Evolutionary conservation across 129 eudicot species (phyloP), one percentile per base, ranked within the genome.

Genomic region (Flaveria robusta): DNA sequence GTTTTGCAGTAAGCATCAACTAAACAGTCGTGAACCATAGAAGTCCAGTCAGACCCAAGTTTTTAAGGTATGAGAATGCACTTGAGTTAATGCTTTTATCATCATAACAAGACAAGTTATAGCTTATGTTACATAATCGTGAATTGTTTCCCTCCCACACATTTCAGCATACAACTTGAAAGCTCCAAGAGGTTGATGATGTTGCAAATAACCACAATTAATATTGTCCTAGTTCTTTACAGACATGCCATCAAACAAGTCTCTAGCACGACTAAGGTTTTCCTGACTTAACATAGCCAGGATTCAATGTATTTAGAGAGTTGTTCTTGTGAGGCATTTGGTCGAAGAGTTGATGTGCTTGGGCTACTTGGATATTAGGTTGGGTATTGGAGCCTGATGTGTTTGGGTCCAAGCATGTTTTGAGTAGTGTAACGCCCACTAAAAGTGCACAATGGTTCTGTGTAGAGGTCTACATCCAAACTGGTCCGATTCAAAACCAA

Each of bases 1-100:
- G 75, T 82, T 58, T 92, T 92, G 78, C 93, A 92, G 74, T 92
- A 92, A 78, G 93, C 86, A 81, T 92, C 91, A 71, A 92, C 58
- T 84, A 92, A 86, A 72, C 37, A 3, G 37, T 31, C 37, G 37
- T 7, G 5, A 31, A 5, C 37, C 37, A 31, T 31, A 31, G 5
- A 29, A 87, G 66, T 76, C 22, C 64, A 62, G 70, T 50, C 72
- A 46, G 70, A 86, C 50, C 93, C 90, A 34, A 92, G 65, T 67
- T 77, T 89, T 29, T 29, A 29, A 29, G 37, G 6, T 29, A 29
- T 29, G 37, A 29, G 37, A 29, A 84, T 92, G 98, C 52, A 92
- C 90, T 70, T 87, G 97, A 69, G 72, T 47, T 16, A 86, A 27
- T 9, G 37, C 65, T 45, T 69, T 80, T 18, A 66, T 66, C 37